These are phyloP conservation scores for Naganishia sp. DNA, from an alignment of 1,284 basidiomycete genomes.

Conservation along the genomic window DNA sequence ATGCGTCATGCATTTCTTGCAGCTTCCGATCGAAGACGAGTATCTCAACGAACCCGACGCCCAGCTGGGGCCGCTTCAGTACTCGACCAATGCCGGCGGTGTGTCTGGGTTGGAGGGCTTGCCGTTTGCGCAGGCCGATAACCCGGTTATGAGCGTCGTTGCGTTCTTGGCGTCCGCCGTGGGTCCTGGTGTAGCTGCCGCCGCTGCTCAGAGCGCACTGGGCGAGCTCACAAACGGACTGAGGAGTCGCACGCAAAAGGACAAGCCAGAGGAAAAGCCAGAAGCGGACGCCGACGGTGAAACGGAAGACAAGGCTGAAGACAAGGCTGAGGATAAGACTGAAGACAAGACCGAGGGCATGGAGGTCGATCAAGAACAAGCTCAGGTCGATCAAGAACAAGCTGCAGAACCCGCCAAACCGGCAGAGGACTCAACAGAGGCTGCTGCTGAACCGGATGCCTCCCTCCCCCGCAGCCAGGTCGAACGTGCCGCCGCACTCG, in stretches of 20 bases:
- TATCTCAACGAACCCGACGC: slow-evolving; percentile 60
- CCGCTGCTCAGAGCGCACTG: slow-evolving; percentile 87
- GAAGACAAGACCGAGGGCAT: slow-evolving; percentile 44
- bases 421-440: slow-evolving; percentile 38
- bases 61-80: slow-evolving; percentile 74
- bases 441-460: slow-evolving; percentile 1
- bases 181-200: slow-evolving; percentile 84
- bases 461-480: slow-evolving; percentile 61
- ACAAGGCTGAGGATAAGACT: slow-evolving; percentile 31
- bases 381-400: slow-evolving; percentile 51
- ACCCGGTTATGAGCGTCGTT: slow-evolving; percentile 98
- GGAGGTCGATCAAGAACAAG: slow-evolving; percentile 38
- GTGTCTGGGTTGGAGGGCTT: slow-evolving; percentile 56
- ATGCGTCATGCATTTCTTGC: slow-evolving; percentile 93
- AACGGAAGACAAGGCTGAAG: slow-evolving; percentile 34
- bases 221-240: slow-evolving; percentile 65
- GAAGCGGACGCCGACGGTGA: slow-evolving; percentile 38
- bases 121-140: slow-evolving; percentile 92
- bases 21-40: slow-evolving; percentile 93
- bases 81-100: slow-evolving; percentile 56
- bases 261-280: slow-evolving; percentile 37
- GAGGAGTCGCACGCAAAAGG: slow-evolving; percentile 53
- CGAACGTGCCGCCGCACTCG: slow-evolving; percentile 75
- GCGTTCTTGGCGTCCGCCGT: slow-evolving; percentile 94
- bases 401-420: slow-evolving; percentile 42